Percentiles rank a stretch among this genome's conserved stretches.
phyloP scores from a whole-genome alignment of 1,139 yeast genomes.

The Schwanniomyces etchellsii region DNA sequence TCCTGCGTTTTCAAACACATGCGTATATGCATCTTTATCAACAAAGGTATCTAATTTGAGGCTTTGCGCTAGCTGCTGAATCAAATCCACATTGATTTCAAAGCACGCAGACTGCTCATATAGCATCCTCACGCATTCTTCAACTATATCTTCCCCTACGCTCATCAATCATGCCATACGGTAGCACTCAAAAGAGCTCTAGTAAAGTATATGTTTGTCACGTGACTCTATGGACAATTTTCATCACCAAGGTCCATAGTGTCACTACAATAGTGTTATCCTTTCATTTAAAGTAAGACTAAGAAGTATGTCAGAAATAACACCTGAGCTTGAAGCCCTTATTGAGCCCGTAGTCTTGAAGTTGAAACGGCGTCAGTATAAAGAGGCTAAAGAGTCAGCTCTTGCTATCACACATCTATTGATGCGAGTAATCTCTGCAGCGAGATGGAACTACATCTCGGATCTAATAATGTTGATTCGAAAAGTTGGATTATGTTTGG shows the following conservation, averaged over 20 bases:
- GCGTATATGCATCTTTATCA: conserved; percentile 32
- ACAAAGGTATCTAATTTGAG: conserved; percentile 39
- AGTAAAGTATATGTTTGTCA: background rate
- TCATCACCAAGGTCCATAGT: too few relatives aligned
- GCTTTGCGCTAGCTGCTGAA: conserved; percentile 37
- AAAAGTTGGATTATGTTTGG: conserved; percentile 52
- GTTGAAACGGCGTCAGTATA: conserved; percentile 68
- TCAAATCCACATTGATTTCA: conserved; percentile 31
- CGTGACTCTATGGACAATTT: too few relatives aligned
- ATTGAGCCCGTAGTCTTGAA: conserved; percentile 36
- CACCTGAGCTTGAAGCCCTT: conserved; percentile 31
- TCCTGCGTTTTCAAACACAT: conserved; percentile 10
- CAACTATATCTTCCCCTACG: conserved; percentile 17
- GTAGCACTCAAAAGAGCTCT: conserved; percentile 5
- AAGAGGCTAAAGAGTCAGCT: conserved; percentile 75
- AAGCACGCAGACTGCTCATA: conserved; percentile 29
- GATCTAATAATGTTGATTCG: conserved; percentile 70
- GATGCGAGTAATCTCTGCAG: conserved; percentile 84
- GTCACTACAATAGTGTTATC: too few relatives aligned
- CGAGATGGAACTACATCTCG: conserved; percentile 76
- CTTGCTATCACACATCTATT: conserved; percentile 80
- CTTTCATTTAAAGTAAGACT: too few relatives aligned
- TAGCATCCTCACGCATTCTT: conserved; percentile 23
- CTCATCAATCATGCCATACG: too few relatives aligned
- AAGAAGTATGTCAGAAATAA: conserved; percentile 13